A percentile compares a stretch with the other conserved stretches of the same genome.
Conservation (phyloP, 139 green algal genomes). For the Picochlorum costavermella region DNA sequence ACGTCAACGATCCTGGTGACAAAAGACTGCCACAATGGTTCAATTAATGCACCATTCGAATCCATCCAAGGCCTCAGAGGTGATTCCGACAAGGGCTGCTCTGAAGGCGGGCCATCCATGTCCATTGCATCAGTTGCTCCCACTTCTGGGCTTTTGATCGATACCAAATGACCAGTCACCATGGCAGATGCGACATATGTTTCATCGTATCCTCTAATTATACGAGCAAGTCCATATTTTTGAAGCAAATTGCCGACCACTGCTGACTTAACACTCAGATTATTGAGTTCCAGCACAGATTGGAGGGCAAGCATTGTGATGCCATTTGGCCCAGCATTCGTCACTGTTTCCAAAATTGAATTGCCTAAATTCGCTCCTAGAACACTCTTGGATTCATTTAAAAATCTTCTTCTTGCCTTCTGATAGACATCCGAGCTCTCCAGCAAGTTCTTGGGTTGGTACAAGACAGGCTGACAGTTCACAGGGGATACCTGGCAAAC, state of each 20-base stretch:
- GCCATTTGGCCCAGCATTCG: neutral
- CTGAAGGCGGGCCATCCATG: no score
- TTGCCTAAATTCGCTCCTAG: neutral
- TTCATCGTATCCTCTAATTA: slow-evolving; percentile 9
- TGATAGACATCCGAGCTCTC: neutral
- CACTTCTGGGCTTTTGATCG: neutral
- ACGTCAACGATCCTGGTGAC: neutral
- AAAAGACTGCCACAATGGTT: slow-evolving; percentile 12
- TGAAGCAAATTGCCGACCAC: neutral
- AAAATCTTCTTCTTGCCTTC: neutral
- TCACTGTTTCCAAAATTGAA: neutral
- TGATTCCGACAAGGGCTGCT: slow-evolving; percentile 4
- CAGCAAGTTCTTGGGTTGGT: no score
- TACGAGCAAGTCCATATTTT: neutral
- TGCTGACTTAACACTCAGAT: neutral
- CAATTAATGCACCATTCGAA: slow-evolving; percentile 11
- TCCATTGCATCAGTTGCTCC: no score
- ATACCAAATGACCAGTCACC: slow-evolving; percentile 1
- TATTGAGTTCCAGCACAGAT: neutral
- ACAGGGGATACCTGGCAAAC: no score
- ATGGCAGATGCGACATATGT: slow-evolving; percentile 3
- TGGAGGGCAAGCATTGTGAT: neutral
- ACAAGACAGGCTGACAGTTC: no score
- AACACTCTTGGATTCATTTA: neutral
- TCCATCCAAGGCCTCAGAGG: slow-evolving; percentile 25